phyloP scores from a whole-genome alignment of 2,329 filamentous ascomycete genomes.

The Boeremia exigua region DNA sequence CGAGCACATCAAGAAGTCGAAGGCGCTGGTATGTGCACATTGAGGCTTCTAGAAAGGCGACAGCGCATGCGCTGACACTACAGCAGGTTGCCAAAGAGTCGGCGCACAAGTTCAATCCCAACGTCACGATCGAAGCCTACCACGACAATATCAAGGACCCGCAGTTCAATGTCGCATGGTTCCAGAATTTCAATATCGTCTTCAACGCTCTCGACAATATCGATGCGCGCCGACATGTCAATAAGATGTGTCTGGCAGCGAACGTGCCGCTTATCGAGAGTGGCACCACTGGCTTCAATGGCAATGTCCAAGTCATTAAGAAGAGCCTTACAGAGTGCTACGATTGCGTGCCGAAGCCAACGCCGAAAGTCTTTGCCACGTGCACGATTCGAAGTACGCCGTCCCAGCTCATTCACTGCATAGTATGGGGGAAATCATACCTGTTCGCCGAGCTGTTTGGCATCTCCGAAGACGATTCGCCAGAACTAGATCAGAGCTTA shows the following conservation, averaged over 20 bases:
- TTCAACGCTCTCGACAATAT: constrained; percentile 98
- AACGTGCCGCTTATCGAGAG: constrained; percentile 92
- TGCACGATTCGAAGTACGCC: constrained; percentile 97
- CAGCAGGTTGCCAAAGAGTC: constrained; percentile 86
- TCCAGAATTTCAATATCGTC: constrained; percentile 79
- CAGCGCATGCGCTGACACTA: constrained; percentile 26
- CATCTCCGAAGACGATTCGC: constrained; percentile 82
- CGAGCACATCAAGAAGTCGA: constrained; percentile 97
- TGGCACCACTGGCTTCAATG: constrained; percentile 96
- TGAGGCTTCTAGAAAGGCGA: neutral
- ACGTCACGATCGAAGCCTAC: constrained; percentile 83
- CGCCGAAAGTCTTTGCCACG: constrained; percentile 91
- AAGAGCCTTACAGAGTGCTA: constrained; percentile 93
- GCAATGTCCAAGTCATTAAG: constrained; percentile 95
- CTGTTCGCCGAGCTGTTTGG: constrained; percentile 94
- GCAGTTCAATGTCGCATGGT: constrained; percentile 88
- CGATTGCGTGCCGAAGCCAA: constrained; percentile 88
- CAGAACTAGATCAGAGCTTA: constrained; percentile 78
- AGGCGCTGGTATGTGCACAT: constrained; percentile 73
- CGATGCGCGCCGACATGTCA: constrained; percentile 91
- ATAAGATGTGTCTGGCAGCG: constrained; percentile 94
- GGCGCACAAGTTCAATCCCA: constrained; percentile 87
- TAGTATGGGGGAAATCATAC: constrained; percentile 98
- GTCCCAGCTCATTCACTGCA: constrained; percentile 96
- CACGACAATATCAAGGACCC: constrained; percentile 94